Evolutionary conservation across 2,329 filamentous ascomycete genomes (phyloP).

Genomic region (Scleromitrula shiraiana): DNA sequence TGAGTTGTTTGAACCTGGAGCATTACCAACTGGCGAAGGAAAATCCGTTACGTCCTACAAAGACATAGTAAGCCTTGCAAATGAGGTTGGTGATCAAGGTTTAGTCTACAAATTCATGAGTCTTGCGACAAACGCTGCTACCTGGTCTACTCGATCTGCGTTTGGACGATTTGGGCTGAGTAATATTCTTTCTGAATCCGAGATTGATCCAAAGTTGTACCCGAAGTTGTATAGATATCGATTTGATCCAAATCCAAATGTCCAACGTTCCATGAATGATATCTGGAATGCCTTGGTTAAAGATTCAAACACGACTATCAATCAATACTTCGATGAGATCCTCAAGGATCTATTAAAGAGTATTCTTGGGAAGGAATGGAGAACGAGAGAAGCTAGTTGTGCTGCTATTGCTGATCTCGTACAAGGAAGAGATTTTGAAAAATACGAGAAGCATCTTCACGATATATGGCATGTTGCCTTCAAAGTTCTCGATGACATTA

Average conservation of each 20-base stretch:
- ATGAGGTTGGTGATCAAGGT: constrained; percentile 90
- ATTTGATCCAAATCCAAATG: constrained; percentile 90
- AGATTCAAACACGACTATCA: constrained; percentile 68
- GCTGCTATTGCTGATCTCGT: constrained; percentile 82
- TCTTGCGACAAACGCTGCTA: constrained; percentile 87
- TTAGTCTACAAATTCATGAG: constrained; percentile 99
- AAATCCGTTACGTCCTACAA: constrained; percentile 92
- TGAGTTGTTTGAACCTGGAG: constrained; percentile 45
- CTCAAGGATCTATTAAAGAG: constrained; percentile 80
- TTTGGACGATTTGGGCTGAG: constrained; percentile 92
- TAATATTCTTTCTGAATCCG: constrained; percentile 81
- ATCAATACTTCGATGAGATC: constrained; percentile 79
- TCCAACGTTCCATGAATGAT: constrained; percentile 91
- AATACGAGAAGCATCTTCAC: constrained; percentile 77
- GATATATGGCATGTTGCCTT: constrained; percentile 81
- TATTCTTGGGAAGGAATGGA: constrained; percentile 87
- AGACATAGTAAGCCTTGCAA: constrained; percentile 91
- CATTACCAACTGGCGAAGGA: constrained; percentile 14
- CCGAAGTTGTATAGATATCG: constrained; percentile 90
- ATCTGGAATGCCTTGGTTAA: constrained; percentile 97
- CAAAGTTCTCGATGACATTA: constrained; percentile 93
- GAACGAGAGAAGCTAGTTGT: constrained; percentile 86
- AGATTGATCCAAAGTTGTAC: constrained; percentile 86
- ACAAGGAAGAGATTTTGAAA: constrained; percentile 64
- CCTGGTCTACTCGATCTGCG: constrained; percentile 94